Evolutionary conservation across 2,329 filamentous ascomycete species (phyloP), one percentile per base, ranked within the genome.

Genomic region (Colletotrichum noveboracense): DNA sequence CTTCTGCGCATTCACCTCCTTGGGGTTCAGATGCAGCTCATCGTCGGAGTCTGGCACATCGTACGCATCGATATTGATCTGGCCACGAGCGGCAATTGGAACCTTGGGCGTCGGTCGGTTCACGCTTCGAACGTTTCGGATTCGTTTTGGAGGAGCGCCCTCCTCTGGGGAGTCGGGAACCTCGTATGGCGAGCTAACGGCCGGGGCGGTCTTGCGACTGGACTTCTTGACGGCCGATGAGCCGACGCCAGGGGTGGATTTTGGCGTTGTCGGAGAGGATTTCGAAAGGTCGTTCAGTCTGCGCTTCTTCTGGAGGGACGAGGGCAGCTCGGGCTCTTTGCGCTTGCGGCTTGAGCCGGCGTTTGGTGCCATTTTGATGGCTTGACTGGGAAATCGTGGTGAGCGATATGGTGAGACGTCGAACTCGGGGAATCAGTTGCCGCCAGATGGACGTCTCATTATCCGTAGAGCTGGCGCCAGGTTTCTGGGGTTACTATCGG

Each of bases 271-370:
- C 3, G 83, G 81, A 5, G 82, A 80, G 18, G 81, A 81, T 6
- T 81, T 78, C 8, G 80, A 79, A 64, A 79, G 75, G 38, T 80
- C 79, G 52, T 84, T 82, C n/a, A 85, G 70, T 74, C 79, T 82
- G 61, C 80, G 74, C 43, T 52, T 76, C 66, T 74, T 76, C 34
- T 70, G 68, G n/a, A 66, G 71, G 21, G 64, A 70, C 62, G 60
- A 75, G n/a, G 69, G 73, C n/a, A 67, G 18, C 55, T 26, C 43
- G 18, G 55, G 69, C n/a, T 75, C 73, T 58, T 34, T 60, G 58
- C 74, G 74, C 43, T 76, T 75, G n/a, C 52, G 73, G 32, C 69
- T 73, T 32, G 70, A 30, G 65, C 70, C 66, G 32, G 56, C 58
- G 26, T 75, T 30, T n/a, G 58, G 26, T 30, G 38, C 74, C 74